A percentile compares a stretch with the other conserved stretches of the same genome.
Evolutionary conservation across 495 filamentous ascomycete genomes (phyloP).

Genomic region (Neurospora sp.): DNA sequence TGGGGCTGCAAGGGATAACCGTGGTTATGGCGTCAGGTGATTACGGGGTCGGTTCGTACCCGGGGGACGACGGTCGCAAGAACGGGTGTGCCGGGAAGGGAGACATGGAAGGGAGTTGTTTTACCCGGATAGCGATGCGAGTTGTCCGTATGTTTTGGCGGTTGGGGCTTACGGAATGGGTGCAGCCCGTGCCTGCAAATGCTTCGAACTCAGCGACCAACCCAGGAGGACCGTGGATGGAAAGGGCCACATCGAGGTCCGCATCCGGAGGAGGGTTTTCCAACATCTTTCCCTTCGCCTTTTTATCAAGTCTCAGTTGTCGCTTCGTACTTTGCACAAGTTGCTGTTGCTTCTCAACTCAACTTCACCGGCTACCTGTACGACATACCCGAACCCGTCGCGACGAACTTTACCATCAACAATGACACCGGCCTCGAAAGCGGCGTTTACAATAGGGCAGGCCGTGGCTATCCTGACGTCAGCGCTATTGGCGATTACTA

Average conservation of each 20-base stretch:
- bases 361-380: constrained; percentile 11
- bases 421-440: constrained; percentile 9
- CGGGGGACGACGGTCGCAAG: constrained; percentile 18
- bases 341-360: constrained; percentile 21
- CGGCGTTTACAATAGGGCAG: constrained; percentile 44
- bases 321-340: constrained; percentile 39
- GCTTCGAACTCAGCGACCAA: constrained; percentile 1
- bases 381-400: constrained; percentile 12
- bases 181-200: background rate
- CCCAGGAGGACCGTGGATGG: constrained; percentile 13
- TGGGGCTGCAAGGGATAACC: constrained; percentile 48
- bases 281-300: constrained; percentile 51
- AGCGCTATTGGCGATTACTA: constrained; percentile 53
- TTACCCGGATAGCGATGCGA: constrained; percentile 15
- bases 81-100: constrained; percentile 12
- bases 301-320: constrained; percentile 48
- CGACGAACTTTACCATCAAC: background rate
- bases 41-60: constrained; percentile 43
- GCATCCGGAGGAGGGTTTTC: constrained; percentile 57
- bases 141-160: constrained; percentile 29
- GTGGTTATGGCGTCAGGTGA: constrained; percentile 57
- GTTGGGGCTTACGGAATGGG: constrained; percentile 21
- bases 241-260: constrained; percentile 37
- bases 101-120: constrained; percentile 5
- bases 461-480: constrained; percentile 57